Conservation (phyloP, 164 flowering plant genomes). For the Saururus chinensis region DNA sequence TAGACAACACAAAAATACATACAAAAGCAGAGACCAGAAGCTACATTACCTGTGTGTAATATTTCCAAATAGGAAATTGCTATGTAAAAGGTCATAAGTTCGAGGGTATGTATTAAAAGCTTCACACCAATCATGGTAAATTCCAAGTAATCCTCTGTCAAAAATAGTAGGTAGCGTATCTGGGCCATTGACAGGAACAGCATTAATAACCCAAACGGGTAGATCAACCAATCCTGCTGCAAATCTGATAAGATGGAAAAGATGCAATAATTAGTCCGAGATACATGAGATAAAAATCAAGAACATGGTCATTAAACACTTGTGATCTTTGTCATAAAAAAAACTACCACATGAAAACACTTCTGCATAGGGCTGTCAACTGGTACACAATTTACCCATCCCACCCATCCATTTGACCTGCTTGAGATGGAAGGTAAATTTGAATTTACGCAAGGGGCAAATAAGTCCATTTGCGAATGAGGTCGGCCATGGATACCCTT, state of each 20-base stretch:
- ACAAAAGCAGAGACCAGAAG: not conserved
- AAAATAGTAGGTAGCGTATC: conserved; percentile 65
- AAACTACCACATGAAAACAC: too few relatives aligned
- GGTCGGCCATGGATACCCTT: too few relatives aligned
- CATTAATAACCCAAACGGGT: conserved; percentile 90
- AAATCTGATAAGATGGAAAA: conserved; percentile 40
- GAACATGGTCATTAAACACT: too few relatives aligned
- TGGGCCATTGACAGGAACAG: conserved; percentile 47
- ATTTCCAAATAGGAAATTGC: conserved; percentile 53
- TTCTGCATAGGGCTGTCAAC: too few relatives aligned
- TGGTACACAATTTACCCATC: too few relatives aligned
- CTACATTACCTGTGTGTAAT: conserved; percentile 43
- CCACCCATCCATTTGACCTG: too few relatives aligned
- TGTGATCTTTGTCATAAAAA: too few relatives aligned
- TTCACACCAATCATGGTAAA: conserved; percentile 93
- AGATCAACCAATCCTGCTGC: conserved; percentile 67
- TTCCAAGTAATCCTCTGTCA: conserved; percentile 79
- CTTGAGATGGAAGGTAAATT: too few relatives aligned
- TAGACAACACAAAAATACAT: not conserved
- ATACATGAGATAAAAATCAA: too few relatives aligned
- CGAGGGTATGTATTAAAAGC: conserved; percentile 81
- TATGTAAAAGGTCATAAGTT: conserved; percentile 80
- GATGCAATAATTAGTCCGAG: too few relatives aligned
- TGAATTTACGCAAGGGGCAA: too few relatives aligned
- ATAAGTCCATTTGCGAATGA: too few relatives aligned